Evolutionary conservation across 306 rosid species (phyloP).

Genomic region (Luffa aegyptiaca): DNA sequence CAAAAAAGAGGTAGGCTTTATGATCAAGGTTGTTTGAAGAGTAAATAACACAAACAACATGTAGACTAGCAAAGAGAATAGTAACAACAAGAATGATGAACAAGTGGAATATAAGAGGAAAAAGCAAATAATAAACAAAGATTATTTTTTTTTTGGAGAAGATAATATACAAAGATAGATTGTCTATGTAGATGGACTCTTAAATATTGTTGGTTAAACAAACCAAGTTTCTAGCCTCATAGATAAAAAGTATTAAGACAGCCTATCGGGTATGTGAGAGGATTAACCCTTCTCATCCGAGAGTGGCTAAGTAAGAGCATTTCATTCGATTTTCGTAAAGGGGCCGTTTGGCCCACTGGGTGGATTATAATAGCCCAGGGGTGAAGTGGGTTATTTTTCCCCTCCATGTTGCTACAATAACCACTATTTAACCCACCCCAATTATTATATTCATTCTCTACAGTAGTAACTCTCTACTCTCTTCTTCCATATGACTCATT

Average conservation of each 20-base stretch:
- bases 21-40: not conserved
- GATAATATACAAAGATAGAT: not conserved
- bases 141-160: too few relatives aligned
- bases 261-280: not conserved
- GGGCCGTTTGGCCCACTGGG: too few relatives aligned
- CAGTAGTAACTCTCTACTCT: too few relatives aligned
- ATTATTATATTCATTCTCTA: too few relatives aligned
- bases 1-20: not conserved
- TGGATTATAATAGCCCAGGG: too few relatives aligned
- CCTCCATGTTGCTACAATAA: too few relatives aligned
- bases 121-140: too few relatives aligned
- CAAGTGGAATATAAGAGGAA: too few relatives aligned
- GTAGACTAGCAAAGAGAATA: not conserved
- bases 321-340: slow-evolving; percentile 78
- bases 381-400: too few relatives aligned
- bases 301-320: slow-evolving; percentile 46
- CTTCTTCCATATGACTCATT: too few relatives aligned
- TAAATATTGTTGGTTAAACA: not conserved
- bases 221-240: not conserved
- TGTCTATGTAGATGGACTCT: not conserved
- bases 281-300: slow-evolving; percentile 55
- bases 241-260: not conserved
- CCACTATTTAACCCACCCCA: too few relatives aligned
- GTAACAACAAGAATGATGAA: not conserved
- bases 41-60: not conserved